Percentiles rank a stretch among this genome's conserved stretches.
These are phyloP conservation scores for Pichia sp. DNA, from an alignment of 1,139 yeast species.

Conservation along the genomic window DNA sequence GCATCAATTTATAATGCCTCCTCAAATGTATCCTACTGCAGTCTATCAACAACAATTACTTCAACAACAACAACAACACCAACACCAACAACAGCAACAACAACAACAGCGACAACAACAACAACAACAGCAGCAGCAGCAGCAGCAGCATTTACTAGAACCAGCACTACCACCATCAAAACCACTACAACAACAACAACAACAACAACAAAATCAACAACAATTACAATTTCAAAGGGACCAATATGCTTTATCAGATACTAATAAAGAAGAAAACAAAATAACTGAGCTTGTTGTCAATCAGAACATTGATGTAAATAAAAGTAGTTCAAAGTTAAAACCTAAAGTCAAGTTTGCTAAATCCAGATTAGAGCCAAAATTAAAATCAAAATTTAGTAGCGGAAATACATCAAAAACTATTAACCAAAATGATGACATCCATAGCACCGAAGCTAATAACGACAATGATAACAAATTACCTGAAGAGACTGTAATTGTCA, in stretches of 20 bases:
- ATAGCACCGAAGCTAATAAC: background rate
- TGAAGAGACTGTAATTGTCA: background rate
- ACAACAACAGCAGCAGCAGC: constrained; percentile 16
- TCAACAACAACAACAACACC: constrained; percentile 7
- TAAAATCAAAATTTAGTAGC: background rate
- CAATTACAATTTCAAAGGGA: background rate
- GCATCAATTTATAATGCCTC: constrained; percentile 8
- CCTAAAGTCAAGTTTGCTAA: background rate
- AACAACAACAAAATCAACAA: background rate
- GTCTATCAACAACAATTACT: constrained; percentile 20
- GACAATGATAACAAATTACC: background rate
- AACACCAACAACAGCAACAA: constrained; percentile 1
- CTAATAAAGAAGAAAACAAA: constrained; percentile 8
- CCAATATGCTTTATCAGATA: background rate
- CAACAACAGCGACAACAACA: constrained; percentile 3
- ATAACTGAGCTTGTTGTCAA: background rate
- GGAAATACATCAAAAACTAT: background rate
- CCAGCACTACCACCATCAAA: constrained; percentile 3
- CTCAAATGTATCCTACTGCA: constrained; percentile 30
- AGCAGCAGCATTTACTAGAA: constrained; percentile 10
- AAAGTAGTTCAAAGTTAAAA: background rate
- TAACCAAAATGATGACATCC: background rate
- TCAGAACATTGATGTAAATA: background rate
- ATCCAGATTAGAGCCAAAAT: background rate
- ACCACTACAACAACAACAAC: background rate